Evolutionary conservation across 495 filamentous ascomycete species (phyloP), one percentile per base, ranked within the genome.

Genomic region (Chaetomidium leptoderma): DNA sequence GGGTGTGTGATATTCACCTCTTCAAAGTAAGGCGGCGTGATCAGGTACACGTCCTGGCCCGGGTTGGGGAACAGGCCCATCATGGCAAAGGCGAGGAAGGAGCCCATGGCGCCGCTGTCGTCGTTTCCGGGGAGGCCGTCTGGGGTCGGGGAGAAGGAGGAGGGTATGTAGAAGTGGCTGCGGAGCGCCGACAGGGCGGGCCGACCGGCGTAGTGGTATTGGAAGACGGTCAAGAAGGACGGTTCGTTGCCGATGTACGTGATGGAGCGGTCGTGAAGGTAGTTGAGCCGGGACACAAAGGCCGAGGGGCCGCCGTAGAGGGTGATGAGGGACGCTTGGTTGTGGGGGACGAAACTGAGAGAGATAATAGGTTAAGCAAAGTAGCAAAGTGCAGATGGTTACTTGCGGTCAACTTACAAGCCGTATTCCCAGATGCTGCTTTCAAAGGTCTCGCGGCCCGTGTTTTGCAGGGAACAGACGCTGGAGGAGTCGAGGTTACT

Each of bases 191-290:
- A 88, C 4, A 88, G 73, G 1, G 70, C 85, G 0, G 86, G 87
- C 0, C 86, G 76, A 7, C 84, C 86, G 0, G 81, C 79, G 62
- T 89, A 89, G 67, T 89, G 86, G 56, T 85, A 89, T 65, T 87
- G 84, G 62, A 79, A 89, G 0, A 88, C 79, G 0, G 83, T 83
- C 1, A 90, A 70, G 63, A 89, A 89, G 0, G 86, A 75, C 17
- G 84, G 86, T 60, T 91, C 87, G 63, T 91, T 87, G 11, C 86
- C 85, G 30, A 90, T 83, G 63, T 89, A 86, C 17, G 85, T 82
- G 6, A 90, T 80, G 3, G 82, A 80, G 14, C 67, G 63, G 52
- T 85, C 80, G 66, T 89, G 86, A 14, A 89, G 74, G 71, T 81
- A 90, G 61, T 81, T 69, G 0, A 91, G 77, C 2, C 86, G 82